A percentile compares a stretch with the other conserved stretches of the same genome.
These are phyloP conservation scores for Pichia pseudocactophila DNA, from an alignment of 805 yeast genomes.

Conservation along the genomic window DNA sequence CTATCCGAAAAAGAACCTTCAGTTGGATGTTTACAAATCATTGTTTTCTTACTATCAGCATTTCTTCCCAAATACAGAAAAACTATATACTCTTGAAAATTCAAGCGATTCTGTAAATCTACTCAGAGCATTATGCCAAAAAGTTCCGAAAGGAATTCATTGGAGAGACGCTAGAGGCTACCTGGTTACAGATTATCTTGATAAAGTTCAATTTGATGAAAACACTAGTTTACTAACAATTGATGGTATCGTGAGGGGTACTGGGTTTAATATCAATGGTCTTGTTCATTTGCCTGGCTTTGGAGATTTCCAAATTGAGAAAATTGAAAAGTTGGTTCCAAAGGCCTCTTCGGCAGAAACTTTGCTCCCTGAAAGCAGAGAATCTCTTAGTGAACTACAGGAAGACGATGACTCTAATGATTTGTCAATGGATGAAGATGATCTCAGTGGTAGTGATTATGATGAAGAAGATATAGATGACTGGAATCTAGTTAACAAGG, in stretches of 20 bases:
- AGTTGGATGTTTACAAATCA: slow-evolving; percentile 57
- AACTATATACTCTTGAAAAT: slow-evolving; percentile 61
- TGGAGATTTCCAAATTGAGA: slow-evolving; percentile 79
- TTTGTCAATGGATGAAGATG: slow-evolving; percentile 40
- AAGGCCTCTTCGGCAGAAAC: slow-evolving; percentile 18
- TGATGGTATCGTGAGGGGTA: slow-evolving; percentile 82
- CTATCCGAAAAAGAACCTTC: slow-evolving; percentile 69
- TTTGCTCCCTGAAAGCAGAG: slow-evolving; percentile 27
- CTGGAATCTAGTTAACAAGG: slow-evolving; percentile 15
- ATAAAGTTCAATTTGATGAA: slow-evolving; percentile 21
- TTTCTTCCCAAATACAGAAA: slow-evolving; percentile 75
- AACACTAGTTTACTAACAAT: slow-evolving; percentile 41
- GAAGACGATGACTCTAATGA: slow-evolving; percentile 48
- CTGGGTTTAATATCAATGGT: slow-evolving; percentile 70
- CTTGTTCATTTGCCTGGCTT: slow-evolving; percentile 79
- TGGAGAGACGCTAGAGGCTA: slow-evolving; percentile 97
- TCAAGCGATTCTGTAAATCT: slow-evolving; percentile 64
- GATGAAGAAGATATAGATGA: slow-evolving; percentile 22
- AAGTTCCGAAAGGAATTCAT: slow-evolving; percentile 70
- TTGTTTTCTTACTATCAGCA: slow-evolving; percentile 58
- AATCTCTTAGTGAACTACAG: slow-evolving; percentile 10
- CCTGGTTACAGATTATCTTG: slow-evolving; percentile 60
- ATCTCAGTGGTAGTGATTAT: slow-evolving; percentile 31
- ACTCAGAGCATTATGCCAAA: slow-evolving; percentile 71
- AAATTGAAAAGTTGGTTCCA: slow-evolving; percentile 43